Evolutionary conservation across 2,329 filamentous ascomycete genomes (phyloP).

Genomic region (Epicoccum sorghinum): DNA sequence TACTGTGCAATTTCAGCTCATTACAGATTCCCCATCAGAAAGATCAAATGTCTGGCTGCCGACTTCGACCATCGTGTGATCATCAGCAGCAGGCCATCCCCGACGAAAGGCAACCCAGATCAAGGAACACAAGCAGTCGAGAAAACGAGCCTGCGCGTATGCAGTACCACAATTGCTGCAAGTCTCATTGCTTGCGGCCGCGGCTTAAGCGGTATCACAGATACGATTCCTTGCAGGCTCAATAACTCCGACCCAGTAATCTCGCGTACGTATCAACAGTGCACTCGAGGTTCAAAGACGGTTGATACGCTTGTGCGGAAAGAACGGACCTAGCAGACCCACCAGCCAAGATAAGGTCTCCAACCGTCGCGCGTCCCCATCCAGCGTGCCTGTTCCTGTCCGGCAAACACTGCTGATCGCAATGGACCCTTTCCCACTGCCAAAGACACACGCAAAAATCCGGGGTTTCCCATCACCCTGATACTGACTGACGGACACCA

Average conservation of each 20-base stretch:
- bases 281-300: slow-evolving; percentile 6
- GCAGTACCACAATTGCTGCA: background rate
- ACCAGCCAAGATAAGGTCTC: slow-evolving; percentile 13
- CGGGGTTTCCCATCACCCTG: too few relatives aligned
- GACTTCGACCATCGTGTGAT: too few relatives aligned
- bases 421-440: background rate
- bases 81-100: too few relatives aligned
- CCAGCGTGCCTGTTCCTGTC: background rate
- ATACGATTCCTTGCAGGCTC: background rate
- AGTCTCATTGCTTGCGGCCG: background rate
- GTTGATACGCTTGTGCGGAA: slow-evolving; percentile 15
- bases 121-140: background rate
- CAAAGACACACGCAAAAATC: background rate
- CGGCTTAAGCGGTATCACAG: slow-evolving; percentile 5
- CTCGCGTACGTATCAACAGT: background rate
- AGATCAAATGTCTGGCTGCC: too few relatives aligned
- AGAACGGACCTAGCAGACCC: slow-evolving; percentile 6
- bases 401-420: background rate
- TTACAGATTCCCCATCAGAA: too few relatives aligned
- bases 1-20: too few relatives aligned
- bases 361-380: slow-evolving; percentile 1
- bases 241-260: background rate
- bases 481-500: too few relatives aligned
- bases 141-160: background rate
- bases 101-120: too few relatives aligned